phyloP scores from a whole-genome alignment of 2,329 filamentous ascomycete genomes.

The Colletotrichum acutatum region DNA sequence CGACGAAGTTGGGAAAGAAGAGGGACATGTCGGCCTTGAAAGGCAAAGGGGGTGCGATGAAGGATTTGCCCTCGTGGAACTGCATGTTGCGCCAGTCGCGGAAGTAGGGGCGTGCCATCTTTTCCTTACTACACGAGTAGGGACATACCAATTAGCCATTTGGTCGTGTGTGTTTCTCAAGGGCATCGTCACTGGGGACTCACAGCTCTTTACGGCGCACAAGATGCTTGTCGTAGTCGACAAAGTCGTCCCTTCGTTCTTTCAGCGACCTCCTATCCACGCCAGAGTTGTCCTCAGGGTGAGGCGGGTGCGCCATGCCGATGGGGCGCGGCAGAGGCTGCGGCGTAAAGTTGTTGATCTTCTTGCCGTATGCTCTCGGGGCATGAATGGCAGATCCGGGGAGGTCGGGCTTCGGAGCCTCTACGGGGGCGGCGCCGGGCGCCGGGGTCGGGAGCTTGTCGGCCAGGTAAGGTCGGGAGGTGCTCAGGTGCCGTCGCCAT shows the following conservation, averaged over 20 bases:
- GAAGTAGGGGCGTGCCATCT: conserved; percentile 91
- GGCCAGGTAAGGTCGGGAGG: conserved; percentile 51
- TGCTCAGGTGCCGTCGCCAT: conserved; percentile 60
- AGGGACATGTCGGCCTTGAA: conserved; percentile 86
- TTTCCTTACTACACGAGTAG: conserved; percentile 66
- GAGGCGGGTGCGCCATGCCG: conserved; percentile 80
- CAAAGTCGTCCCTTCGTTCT: conserved; percentile 82
- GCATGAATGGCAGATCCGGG: conserved; percentile 64
- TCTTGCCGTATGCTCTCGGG: conserved; percentile 69
- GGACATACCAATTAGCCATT: not conserved
- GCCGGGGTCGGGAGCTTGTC: conserved; percentile 39
- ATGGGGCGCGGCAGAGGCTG: conserved; percentile 78
- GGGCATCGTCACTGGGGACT: conserved; percentile 35
- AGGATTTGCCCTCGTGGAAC: conserved; percentile 90
- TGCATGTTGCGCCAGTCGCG: conserved; percentile 91
- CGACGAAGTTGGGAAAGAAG: conserved; percentile 93
- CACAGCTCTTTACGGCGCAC: conserved; percentile 80
- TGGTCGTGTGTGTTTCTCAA: not conserved
- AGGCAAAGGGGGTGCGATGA: conserved; percentile 83
- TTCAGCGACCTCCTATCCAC: conserved; percentile 73
- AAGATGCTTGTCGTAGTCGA: conserved; percentile 87
- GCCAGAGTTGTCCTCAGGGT: conserved; percentile 84
- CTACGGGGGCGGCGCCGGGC: conserved; percentile 30
- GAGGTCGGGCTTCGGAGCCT: conserved; percentile 50
- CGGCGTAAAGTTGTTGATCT: conserved; percentile 65